Evolutionary conservation across 169 alveolate genomes (phyloP).

Genomic region (Plasmodium adleri): DNA sequence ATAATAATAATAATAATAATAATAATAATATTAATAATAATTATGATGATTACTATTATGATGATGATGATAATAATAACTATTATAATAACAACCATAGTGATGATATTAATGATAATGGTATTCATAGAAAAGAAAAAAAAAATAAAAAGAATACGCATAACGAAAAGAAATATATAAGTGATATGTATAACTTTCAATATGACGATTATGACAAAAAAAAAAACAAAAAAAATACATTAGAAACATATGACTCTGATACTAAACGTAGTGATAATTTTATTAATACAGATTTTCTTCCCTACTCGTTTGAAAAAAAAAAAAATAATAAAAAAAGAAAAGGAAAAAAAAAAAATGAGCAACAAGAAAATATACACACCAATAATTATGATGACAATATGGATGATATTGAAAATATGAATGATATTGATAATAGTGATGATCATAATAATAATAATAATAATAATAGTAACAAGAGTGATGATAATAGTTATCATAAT

Average conservation of each 20-base stretch:
- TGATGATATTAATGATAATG: too few species aligned
- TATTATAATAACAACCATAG: too few species aligned
- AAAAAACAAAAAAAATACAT: background rate
- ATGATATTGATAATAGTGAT: too few species aligned
- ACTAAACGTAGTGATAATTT: too few species aligned
- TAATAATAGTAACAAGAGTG: too few species aligned
- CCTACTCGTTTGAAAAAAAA: background rate
- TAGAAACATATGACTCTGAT: background rate
- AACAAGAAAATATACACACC: too few species aligned
- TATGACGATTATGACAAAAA: background rate
- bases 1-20: background rate
- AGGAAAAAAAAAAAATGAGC: background rate
- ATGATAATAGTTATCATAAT: too few species aligned
- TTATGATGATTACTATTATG: background rate
- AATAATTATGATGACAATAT: too few species aligned
- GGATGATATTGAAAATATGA: too few species aligned
- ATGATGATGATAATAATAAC: too few species aligned
- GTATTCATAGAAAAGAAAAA: background rate
- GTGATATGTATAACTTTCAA: background rate
- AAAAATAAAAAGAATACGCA: background rate
- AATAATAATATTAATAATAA: background rate
- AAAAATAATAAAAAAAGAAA: background rate
- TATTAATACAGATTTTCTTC: too few species aligned
- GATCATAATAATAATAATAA: too few species aligned
- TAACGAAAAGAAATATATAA: conserved; percentile 2